These are phyloP conservation scores for Apiotrichum brassicae DNA, from an alignment of 1,284 basidiomycete species.

Conservation along the genomic window DNA sequence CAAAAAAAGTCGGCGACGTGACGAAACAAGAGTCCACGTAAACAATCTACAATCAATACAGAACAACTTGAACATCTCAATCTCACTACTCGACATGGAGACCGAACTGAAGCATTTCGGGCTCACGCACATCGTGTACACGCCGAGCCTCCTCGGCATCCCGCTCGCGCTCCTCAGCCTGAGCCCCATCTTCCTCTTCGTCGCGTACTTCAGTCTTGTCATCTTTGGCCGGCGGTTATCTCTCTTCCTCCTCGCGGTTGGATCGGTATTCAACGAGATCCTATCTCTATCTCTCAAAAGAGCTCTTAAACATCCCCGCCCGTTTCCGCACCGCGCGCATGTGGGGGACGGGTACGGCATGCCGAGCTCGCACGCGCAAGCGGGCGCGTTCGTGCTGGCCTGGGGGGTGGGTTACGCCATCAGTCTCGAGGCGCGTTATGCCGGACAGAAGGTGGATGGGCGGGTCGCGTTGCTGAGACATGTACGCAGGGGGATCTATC, in stretches of 20 bases:
- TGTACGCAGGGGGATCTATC: conserved; percentile 25
- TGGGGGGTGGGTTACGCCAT: conserved; percentile 36
- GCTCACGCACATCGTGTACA: conserved; percentile 43
- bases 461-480: conserved; percentile 7
- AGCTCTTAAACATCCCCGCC: conserved; percentile 17
- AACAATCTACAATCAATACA: too few relatives aligned
- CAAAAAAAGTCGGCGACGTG: too few relatives aligned
- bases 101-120: conserved; percentile 34
- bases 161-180: conserved; percentile 43
- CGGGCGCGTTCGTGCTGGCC: conserved; percentile 35
- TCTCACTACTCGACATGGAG: neutral
- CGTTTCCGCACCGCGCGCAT: conserved; percentile 13
- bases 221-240: conserved; percentile 39
- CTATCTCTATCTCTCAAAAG: conserved; percentile 34
- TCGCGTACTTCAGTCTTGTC: conserved; percentile 43
- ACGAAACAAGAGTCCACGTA: too few relatives aligned
- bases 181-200: conserved; percentile 46
- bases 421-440: conserved; percentile 15
- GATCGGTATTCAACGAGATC: conserved; percentile 37
- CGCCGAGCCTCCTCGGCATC: conserved; percentile 34
- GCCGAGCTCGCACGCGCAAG: conserved; percentile 45
- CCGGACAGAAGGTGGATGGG: neutral
- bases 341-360: conserved; percentile 44
- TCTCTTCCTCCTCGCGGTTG: conserved; percentile 32
- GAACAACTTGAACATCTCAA: too few relatives aligned